Base-by-base conservation (phyloP, 2,329 filamentous ascomycete species). In the Cryoendolithus antarcticus region DNA sequence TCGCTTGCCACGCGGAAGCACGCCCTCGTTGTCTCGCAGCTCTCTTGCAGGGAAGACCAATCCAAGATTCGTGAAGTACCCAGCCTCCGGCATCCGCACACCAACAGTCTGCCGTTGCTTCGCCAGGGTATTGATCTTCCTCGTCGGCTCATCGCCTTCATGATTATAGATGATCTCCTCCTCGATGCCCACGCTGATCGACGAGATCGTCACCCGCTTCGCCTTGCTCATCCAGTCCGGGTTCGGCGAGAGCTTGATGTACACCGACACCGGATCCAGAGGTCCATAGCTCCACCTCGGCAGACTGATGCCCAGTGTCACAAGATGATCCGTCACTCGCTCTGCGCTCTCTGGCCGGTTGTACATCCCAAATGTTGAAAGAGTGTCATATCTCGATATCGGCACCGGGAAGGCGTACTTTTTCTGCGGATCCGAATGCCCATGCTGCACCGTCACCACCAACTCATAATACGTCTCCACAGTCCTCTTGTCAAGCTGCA, bases 361-460 rank as follows among this genome's bases (percentile, higher is more conserved):
- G 69, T 96, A 98, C 91, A 96, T 96, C 62, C 91, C 91, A 65
- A 98, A 98, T 1, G 91, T 96, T 32, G 88, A 95, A 35, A 98
- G 70, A 1, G 89, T 98, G 61, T 98, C 91, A 66, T 96, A 98
- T 57, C 91, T 75, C 49, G 85, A 78, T 51, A 98, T 76, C 1
- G 89, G 89, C 30, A 96, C 82, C 1, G 91, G 85, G 51, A 95
- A 95, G 4, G 78, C 70, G 62, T 93, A 91, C 63, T 93, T 93
- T 62, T 84, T 86, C 63, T 95, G 86, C 45, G 84, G 77, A 52
- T 77, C 77, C 24, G 24, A 27, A 27, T 27, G 24, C 30, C 39
- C 39, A 51, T 82, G 80, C 57, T 96, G 89, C 13, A 98, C 82
- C 37, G 82, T 93, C 37, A 98, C 91, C 40, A 96, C 86, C 45